Conservation (phyloP, 345 rosid genomes). For the Populus nigra region DNA sequence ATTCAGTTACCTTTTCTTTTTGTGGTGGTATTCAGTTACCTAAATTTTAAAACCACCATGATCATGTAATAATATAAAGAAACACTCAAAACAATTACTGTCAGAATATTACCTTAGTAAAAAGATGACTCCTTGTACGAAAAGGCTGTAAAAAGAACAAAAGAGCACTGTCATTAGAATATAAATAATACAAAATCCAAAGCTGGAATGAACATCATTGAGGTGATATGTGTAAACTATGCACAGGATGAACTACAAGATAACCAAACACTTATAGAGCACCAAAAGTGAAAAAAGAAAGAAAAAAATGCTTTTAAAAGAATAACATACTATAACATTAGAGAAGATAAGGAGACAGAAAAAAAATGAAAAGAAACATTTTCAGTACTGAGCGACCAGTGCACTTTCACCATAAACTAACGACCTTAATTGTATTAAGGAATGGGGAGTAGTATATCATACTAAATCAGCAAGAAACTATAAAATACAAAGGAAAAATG, state of each 20-base stretch:
- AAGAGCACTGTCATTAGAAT: neutral
- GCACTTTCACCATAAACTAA: too few relatives aligned
- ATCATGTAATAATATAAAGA: neutral
- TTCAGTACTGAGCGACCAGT: too few relatives aligned
- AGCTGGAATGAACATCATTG: neutral
- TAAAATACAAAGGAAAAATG: too few relatives aligned
- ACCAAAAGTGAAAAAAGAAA: neutral
- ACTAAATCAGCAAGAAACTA: too few relatives aligned
- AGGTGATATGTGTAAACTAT: neutral
- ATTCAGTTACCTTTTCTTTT: too few relatives aligned
- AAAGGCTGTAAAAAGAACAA: slow-evolving; percentile 63
- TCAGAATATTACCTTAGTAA: slow-evolving; percentile 54
- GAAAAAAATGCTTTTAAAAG: too few relatives aligned
- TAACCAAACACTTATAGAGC: neutral
- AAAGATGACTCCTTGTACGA: slow-evolving; percentile 73
- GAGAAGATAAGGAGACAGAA: too few relatives aligned
- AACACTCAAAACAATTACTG: neutral
- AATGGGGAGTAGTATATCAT: too few relatives aligned
- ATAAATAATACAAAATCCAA: neutral
- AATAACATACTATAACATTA: too few relatives aligned
- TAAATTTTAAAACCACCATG: slow-evolving; percentile 1
- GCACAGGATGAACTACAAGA: neutral
- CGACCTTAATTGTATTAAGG: too few relatives aligned
- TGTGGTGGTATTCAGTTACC: neutral
- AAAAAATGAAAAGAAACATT: too few relatives aligned